Evolutionary conservation across 139 green algal genomes (phyloP), one percentile per base, ranked within the genome.

Genomic region (Volvox africanus): DNA sequence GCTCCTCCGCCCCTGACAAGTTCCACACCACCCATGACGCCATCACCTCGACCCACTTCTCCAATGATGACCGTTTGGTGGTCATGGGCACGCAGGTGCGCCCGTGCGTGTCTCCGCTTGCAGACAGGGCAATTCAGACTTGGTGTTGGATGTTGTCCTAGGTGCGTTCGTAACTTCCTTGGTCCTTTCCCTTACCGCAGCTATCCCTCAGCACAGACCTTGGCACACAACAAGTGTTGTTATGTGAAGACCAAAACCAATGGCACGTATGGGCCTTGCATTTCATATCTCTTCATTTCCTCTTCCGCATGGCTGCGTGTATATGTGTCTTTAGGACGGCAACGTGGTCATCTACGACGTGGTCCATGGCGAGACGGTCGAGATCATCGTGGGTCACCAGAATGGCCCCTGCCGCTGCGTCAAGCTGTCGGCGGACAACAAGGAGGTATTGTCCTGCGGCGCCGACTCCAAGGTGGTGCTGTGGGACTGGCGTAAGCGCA

Each of bases 21-120:
- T 93, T 93, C 88, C 93, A 95, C 88, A 95, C 93, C 90, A 95
- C 93, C 22, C 93, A 95, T 61, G 93, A 95, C 78, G 93, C 93
- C 83, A 95, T 95, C 91, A 95, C 93, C 55, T 86, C 50, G n/a
- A 93, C 88, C 82, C 88, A 93, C 91, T 95, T 95, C 62, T 80
- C 75, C 14, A 20, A 77, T 26, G 93, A 95, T 79, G 93, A 95
- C 84, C 83, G 93, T 9, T 61, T 95, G n/a, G 68, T 92, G 67
- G 93, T 86, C 12, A 90, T 95, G 90, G 93, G 90, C 55, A 95
- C 93, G 18, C 92, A 94, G 92, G 91, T 91, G 44, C 5, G 81
- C 13, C 26, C 80, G 80, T 14, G 80, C 76, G 30, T 82, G 76
- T 61, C 32, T 55, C 16, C 55, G 76, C 33, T 33, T 82, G 30